Conservation (phyloP, 441 rosid genomes). For the Adansonia rubrostipa region DNA sequence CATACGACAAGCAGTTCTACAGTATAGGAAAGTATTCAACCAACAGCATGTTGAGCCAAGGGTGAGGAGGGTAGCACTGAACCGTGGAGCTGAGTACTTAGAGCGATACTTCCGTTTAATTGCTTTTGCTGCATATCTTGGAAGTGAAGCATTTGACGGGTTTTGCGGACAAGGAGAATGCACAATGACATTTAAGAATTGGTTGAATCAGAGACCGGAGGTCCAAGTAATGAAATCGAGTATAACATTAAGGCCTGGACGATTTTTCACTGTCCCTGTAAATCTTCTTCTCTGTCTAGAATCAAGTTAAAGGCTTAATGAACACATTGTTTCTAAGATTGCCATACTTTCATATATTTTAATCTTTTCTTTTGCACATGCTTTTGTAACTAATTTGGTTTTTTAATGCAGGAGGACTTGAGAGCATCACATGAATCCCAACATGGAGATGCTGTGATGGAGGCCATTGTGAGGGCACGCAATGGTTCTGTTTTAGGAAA, state of each 20-base stretch:
- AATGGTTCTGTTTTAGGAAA: slow-evolving; percentile 92
- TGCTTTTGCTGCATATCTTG: slow-evolving; percentile 98
- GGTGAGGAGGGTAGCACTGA: slow-evolving; percentile 88
- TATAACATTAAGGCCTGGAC: slow-evolving; percentile 93
- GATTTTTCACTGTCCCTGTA: slow-evolving; percentile 92
- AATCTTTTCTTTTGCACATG: slow-evolving; percentile 24
- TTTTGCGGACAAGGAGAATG: slow-evolving; percentile 81
- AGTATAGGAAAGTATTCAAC: slow-evolving; percentile 84
- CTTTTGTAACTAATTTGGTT: slow-evolving; percentile 28
- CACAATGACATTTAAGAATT: slow-evolving; percentile 82
- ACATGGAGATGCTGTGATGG: slow-evolving; percentile 99
- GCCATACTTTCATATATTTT: not conserved
- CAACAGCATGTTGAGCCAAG: slow-evolving; percentile 96
- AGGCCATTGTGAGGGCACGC: slow-evolving; percentile 83
- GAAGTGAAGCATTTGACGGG: slow-evolving; percentile 94
- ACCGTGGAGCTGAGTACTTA: slow-evolving; percentile 96
- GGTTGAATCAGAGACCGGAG: slow-evolving; percentile 95
- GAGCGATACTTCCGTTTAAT: slow-evolving; percentile 92
- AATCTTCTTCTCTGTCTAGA: slow-evolving; percentile 34
- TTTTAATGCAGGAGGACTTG: slow-evolving; percentile 71
- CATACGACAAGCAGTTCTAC: slow-evolving; percentile 91
- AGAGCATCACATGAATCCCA: slow-evolving; percentile 87
- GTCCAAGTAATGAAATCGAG: slow-evolving; percentile 99
- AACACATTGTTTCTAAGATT: slow-evolving; percentile 20
- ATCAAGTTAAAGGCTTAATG: slow-evolving; percentile 7